These are phyloP conservation scores for Ogataea trehaloabstinens DNA, from an alignment of 805 yeast species.

Conservation along the genomic window DNA sequence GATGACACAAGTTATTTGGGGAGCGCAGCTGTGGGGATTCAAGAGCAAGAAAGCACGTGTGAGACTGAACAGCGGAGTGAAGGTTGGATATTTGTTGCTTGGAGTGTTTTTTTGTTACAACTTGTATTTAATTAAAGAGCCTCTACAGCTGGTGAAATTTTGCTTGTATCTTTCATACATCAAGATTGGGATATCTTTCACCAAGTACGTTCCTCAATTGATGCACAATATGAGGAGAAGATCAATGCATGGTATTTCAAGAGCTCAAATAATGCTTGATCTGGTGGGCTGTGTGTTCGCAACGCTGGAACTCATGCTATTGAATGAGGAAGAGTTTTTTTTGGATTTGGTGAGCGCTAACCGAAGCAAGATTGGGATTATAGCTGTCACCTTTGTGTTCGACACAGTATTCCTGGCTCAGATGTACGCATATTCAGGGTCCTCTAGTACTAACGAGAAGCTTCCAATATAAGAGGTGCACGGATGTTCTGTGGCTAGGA, in stretches of 20 bases:
- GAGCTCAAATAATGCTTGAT: constrained; percentile 39
- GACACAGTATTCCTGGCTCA: constrained; percentile 29
- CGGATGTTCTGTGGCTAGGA: too few relatives aligned
- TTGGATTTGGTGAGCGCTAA: constrained; percentile 34
- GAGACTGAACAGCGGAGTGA: constrained; percentile 22
- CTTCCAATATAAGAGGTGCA: too few relatives aligned
- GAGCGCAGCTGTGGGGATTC: constrained; percentile 35
- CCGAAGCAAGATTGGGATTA: constrained; percentile 43
- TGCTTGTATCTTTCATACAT: constrained; percentile 42
- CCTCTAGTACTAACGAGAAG: neutral
- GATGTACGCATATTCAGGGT: constrained; percentile 18
- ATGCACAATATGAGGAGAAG: constrained; percentile 38
- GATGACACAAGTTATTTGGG: constrained; percentile 37
- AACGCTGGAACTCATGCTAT: constrained; percentile 38
- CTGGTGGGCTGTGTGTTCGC: constrained; percentile 41
- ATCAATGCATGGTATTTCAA: constrained; percentile 47
- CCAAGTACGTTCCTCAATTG: constrained; percentile 53
- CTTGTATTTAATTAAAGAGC: constrained; percentile 5
- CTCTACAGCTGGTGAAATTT: constrained; percentile 34
- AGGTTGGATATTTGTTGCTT: constrained; percentile 10
- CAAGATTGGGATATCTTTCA: constrained; percentile 42
- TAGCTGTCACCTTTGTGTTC: constrained; percentile 34
- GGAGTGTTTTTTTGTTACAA: constrained; percentile 16
- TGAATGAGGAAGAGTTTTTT: constrained; percentile 27
- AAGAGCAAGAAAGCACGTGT: constrained; percentile 28